A percentile compares a stretch with the other conserved stretches of the same genome.
phyloP scores from a whole-genome alignment of 805 yeast species.

The Sporopachydermia quercuum region DNA sequence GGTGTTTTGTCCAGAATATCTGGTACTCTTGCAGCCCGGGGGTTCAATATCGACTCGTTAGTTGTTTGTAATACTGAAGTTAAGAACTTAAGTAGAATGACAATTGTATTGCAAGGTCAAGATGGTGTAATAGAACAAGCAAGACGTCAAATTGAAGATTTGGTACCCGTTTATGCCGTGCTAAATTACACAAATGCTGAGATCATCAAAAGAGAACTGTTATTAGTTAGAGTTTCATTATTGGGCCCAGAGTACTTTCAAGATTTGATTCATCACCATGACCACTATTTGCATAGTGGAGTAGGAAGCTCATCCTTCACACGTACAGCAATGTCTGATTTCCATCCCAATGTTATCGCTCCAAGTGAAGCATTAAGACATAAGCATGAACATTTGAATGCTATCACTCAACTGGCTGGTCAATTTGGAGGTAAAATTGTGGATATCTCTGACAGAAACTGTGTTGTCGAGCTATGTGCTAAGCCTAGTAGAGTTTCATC shows the following conservation, averaged over 20 bases:
- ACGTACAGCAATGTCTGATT: slow-evolving; percentile 24
- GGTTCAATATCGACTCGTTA: slow-evolving; percentile 93
- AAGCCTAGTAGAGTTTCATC: slow-evolving; percentile 83
- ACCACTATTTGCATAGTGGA: slow-evolving; percentile 22
- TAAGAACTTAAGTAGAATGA: slow-evolving; percentile 89
- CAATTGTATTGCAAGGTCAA: slow-evolving; percentile 86
- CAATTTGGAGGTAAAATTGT: slow-evolving; percentile 90
- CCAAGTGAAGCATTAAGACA: slow-evolving; percentile 89
- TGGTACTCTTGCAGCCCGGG: slow-evolving; percentile 94
- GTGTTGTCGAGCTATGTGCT: slow-evolving; percentile 87
- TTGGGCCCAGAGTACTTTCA: slow-evolving; percentile 96
- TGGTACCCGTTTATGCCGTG: slow-evolving; percentile 97
- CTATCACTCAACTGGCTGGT: slow-evolving; percentile 61
- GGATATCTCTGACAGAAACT: slow-evolving; percentile 85
- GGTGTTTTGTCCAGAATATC: slow-evolving; percentile 91
- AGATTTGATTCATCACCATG: slow-evolving; percentile 80
- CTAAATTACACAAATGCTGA: slow-evolving; percentile 85
- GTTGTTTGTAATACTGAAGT: slow-evolving; percentile 97
- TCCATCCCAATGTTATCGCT: slow-evolving; percentile 80
- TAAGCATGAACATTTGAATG: slow-evolving; percentile 78
- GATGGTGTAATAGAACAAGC: slow-evolving; percentile 97
- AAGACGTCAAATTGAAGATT: slow-evolving; percentile 91
- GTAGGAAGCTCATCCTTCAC: slow-evolving; percentile 20
- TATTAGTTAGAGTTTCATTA: slow-evolving; percentile 81
- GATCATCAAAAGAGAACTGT: slow-evolving; percentile 79